Evolutionary conservation across 495 filamentous ascomycete species (phyloP).

Genomic region (Chaetomium fimeti): DNA sequence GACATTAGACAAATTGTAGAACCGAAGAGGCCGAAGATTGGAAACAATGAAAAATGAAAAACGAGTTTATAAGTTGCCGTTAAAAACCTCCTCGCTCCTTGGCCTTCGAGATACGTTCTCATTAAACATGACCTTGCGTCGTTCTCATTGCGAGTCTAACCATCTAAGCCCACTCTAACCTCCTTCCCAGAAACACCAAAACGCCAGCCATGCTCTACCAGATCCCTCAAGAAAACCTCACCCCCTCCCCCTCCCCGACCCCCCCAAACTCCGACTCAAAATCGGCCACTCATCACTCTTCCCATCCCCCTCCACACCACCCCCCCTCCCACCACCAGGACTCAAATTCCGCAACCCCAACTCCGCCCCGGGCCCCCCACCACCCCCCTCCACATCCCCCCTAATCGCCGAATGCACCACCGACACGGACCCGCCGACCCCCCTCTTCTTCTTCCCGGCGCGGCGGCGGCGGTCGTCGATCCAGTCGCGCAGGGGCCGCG

Average conservation of each 20-base stretch:
- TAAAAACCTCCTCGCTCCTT: too few species aligned
- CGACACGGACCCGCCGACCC: background rate
- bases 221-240: background rate
- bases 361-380: background rate
- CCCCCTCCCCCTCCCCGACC: background rate
- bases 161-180: background rate
- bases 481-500: slow-evolving; percentile 15
- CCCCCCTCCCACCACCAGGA: background rate
- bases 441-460: background rate
- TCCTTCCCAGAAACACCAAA: background rate
- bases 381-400: background rate
- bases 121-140: background rate
- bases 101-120: background rate
- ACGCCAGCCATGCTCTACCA: slow-evolving; percentile 1
- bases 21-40: too few species aligned
- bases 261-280: background rate
- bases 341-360: slow-evolving; percentile 4
- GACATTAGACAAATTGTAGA: too few species aligned
- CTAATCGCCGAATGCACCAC: slow-evolving; percentile 4
- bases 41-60: too few species aligned
- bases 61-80: too few species aligned
- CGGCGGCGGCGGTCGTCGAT: too few species aligned
- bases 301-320: slow-evolving; percentile 9
- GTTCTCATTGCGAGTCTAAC: background rate
- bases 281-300: slow-evolving; percentile 24